Evolutionary conservation across 768 basidiomycete species (phyloP).

Genomic region (Kwoniella newhampshirensis): DNA sequence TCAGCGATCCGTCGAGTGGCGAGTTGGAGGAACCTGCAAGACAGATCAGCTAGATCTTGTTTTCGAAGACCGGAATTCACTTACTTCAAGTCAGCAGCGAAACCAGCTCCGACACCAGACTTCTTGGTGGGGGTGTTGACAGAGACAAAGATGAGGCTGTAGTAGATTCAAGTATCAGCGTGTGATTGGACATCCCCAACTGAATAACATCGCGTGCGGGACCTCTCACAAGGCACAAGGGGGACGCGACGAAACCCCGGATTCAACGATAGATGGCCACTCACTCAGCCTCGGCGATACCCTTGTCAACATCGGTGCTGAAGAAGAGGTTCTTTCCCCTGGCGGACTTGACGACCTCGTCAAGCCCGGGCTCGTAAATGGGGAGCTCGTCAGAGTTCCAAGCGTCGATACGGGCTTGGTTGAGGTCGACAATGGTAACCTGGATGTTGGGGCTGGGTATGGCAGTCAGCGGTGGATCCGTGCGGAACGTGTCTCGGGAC

Average conservation of each 20-base stretch:
- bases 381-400: slow-evolving; percentile 90
- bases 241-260: background rate
- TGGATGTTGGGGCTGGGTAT: slow-evolving; percentile 67
- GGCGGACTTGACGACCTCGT: slow-evolving; percentile 79
- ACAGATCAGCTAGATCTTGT: too few relatives aligned
- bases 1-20: slow-evolving; percentile 95
- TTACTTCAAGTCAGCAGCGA: slow-evolving; percentile 96
- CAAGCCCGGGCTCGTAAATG: slow-evolving; percentile 97
- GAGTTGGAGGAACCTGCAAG: slow-evolving; percentile 94
- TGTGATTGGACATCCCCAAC: background rate
- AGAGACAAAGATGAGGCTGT: slow-evolving; percentile 84
- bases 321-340: slow-evolving; percentile 97
- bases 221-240: too few relatives aligned
- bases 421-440: slow-evolving; percentile 98
- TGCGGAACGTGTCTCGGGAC: background rate
- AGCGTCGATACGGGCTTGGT: slow-evolving; percentile 87
- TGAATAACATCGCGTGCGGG: too few relatives aligned
- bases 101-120: slow-evolving; percentile 93
- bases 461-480: background rate
- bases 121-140: slow-evolving; percentile 99
- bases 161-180: background rate
- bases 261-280: slow-evolving; percentile 16
- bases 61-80: background rate
- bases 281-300: slow-evolving; percentile 82
- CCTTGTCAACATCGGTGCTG: slow-evolving; percentile 89